A percentile compares a stretch with the other conserved stretches of the same genome.
phyloP scores from a whole-genome alignment of 2,329 filamentous ascomycete genomes.

The Trichoderma afroharzianum region DNA sequence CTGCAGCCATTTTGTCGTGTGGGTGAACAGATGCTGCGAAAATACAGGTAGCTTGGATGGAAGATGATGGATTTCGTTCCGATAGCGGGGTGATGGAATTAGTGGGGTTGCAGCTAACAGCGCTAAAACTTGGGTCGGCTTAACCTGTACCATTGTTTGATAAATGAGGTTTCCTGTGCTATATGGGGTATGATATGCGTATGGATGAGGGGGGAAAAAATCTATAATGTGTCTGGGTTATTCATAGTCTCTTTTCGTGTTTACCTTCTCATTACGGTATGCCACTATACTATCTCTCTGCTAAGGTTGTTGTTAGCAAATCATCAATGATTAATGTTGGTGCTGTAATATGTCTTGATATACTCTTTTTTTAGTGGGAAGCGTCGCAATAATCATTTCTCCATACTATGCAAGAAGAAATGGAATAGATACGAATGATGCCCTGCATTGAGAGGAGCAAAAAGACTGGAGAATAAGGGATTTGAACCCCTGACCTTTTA shows the following conservation, averaged over 20 bases:
- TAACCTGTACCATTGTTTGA: background rate
- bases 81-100: constrained; percentile 31
- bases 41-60: constrained; percentile 21
- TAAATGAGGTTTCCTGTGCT: background rate
- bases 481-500: constrained; percentile 18
- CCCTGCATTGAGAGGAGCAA: background rate
- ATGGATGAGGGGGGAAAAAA: background rate
- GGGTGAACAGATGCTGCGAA: background rate
- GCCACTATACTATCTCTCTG: background rate
- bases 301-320: background rate
- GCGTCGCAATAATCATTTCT: background rate
- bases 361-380: background rate
- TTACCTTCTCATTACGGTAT: background rate
- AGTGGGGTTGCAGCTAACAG: constrained; percentile 2
- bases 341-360: background rate
- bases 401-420: background rate
- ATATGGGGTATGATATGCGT: background rate
- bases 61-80: constrained; percentile 29
- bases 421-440: too few species aligned
- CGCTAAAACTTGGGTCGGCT: background rate
- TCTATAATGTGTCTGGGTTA: background rate
- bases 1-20: constrained; percentile 36
- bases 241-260: background rate
- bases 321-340: background rate
- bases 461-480: constrained; percentile 17